Conservation (phyloP, 2,329 filamentous ascomycete species). For the Neofusicoccum cordaticola region DNA sequence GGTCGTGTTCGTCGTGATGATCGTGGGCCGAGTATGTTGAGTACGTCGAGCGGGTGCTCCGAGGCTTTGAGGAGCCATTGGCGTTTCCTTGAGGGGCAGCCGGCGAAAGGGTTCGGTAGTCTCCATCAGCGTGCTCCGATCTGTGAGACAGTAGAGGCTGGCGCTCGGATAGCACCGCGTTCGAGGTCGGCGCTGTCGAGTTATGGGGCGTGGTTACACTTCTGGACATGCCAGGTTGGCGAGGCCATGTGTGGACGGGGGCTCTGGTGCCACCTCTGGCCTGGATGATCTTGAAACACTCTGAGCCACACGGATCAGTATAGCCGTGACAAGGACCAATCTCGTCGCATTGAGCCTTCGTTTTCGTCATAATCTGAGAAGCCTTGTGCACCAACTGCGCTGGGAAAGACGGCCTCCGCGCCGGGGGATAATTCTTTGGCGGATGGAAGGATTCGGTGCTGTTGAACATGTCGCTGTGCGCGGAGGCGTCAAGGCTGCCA, state of each 20-base stretch:
- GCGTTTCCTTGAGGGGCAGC: conserved; percentile 15
- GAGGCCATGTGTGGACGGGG: background rate
- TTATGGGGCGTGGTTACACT: background rate
- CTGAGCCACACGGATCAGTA: conserved; percentile 59
- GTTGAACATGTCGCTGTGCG: conserved; percentile 8
- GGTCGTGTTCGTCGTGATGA: conserved; percentile 18
- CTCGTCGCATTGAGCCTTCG: conserved; percentile 54
- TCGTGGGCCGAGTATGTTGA: conserved; percentile 19
- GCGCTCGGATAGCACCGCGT: conserved; percentile 10
- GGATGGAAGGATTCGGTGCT: conserved; percentile 10
- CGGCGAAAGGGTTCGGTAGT: conserved; percentile 20
- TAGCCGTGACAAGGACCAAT: conserved; percentile 61
- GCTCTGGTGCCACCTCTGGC: conserved; percentile 32
- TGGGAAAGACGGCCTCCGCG: conserved; percentile 40
- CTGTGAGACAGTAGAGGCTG: conserved; percentile 30
- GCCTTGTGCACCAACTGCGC: conserved; percentile 43
- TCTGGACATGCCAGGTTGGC: background rate
- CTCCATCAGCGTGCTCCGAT: background rate
- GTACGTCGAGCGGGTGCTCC: background rate
- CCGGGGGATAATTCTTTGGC: background rate
- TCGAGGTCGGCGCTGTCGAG: background rate
- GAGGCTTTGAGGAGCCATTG: conserved; percentile 5
- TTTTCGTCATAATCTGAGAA: conserved; percentile 49
- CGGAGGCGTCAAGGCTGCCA: conserved; percentile 9
- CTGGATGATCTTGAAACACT: conserved; percentile 56